Conservation (phyloP, 2,329 filamentous ascomycete genomes). For the Geosmithia flava region DNA sequence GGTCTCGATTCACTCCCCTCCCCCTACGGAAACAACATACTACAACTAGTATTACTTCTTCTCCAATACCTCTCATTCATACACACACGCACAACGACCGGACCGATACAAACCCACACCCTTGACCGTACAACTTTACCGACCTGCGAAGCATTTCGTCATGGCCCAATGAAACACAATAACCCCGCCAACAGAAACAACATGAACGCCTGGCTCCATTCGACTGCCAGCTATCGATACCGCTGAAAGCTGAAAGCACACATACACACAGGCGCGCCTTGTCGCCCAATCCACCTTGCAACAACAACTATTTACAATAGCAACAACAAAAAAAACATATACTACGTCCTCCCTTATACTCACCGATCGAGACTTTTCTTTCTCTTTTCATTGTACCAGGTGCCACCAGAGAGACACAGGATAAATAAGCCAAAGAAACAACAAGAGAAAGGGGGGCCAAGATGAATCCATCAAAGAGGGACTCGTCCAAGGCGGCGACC, state of each 20-base stretch:
- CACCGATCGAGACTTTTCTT: too few relatives aligned
- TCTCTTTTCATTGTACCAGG: too few relatives aligned
- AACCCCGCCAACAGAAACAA: background rate
- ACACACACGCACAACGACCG: too few relatives aligned
- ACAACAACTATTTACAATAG: background rate
- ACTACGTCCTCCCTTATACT: too few relatives aligned
- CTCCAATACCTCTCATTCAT: too few relatives aligned
- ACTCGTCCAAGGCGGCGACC: constrained; percentile 1
- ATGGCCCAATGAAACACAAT: background rate
- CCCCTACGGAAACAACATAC: too few relatives aligned
- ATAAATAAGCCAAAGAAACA: background rate
- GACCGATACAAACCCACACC: too few relatives aligned
- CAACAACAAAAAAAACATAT: background rate
- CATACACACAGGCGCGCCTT: background rate
- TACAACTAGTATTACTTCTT: too few relatives aligned
- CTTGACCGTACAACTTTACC: too few relatives aligned
- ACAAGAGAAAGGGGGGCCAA: background rate
- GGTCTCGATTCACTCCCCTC: too few relatives aligned
- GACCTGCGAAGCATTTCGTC: too few relatives aligned
- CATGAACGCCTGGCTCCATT: background rate
- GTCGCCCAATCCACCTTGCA: background rate
- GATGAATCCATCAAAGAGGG: constrained; percentile 2
- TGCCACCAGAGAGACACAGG: background rate
- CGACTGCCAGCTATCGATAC: background rate
- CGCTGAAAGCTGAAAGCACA: background rate